These are phyloP conservation scores for Neurospora sp. DNA, from an alignment of 2,329 filamentous ascomycete species.

Conservation along the genomic window DNA sequence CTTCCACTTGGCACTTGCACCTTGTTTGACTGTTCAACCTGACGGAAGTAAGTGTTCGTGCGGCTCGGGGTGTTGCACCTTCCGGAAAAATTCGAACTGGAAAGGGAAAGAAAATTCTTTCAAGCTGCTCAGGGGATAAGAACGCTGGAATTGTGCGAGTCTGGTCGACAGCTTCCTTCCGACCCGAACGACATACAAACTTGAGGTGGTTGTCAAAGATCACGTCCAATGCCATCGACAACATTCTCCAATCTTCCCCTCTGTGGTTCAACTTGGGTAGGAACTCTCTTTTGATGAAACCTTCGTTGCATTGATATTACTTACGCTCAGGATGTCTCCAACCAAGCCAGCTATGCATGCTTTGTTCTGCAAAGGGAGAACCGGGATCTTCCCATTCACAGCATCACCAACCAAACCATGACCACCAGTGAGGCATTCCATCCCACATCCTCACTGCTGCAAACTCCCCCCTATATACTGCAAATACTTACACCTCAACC, in stretches of 20 bases:
- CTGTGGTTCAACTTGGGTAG: neutral
- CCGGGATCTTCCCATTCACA: neutral
- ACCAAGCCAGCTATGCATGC: neutral
- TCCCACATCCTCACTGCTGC: neutral
- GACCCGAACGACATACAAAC: neutral
- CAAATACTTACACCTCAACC: conserved; percentile 9
- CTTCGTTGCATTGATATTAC: neutral
- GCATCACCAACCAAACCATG: neutral
- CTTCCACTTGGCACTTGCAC: neutral
- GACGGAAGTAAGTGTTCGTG: neutral
- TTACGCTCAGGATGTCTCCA: neutral
- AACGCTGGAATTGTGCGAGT: neutral
- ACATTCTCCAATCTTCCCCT: neutral
- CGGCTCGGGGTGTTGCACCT: neutral
- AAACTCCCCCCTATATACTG: neutral
- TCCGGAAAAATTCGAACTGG: neutral
- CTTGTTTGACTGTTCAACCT: neutral
- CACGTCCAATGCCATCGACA: neutral
- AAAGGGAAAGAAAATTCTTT: neutral
- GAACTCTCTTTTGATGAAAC: neutral
- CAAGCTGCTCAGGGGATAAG: neutral
- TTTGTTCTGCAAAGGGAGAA: neutral
- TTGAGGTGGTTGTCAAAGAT: neutral
- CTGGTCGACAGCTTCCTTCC: neutral
- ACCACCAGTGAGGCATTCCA: neutral